Evolutionary conservation across 345 rosid species (phyloP).

Genomic region (Aquilaria sinensis): DNA sequence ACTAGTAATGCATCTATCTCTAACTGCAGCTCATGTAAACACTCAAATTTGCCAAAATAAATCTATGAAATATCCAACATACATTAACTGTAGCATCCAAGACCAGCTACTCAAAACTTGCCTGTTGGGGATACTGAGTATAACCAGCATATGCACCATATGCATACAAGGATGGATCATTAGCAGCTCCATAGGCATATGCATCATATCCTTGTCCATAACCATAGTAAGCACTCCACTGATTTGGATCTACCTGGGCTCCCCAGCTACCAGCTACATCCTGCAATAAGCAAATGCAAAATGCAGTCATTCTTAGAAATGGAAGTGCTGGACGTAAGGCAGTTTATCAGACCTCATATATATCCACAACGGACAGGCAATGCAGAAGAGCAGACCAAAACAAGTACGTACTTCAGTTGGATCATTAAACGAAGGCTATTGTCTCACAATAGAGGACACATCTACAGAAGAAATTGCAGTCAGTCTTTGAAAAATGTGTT

Average conservation of each 20-base stretch:
- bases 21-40: too few relatives aligned
- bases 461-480: too few relatives aligned
- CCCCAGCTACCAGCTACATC: constrained; percentile 55
- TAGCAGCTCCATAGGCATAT: constrained; percentile 71
- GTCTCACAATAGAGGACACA: too few relatives aligned
- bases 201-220: constrained; percentile 95
- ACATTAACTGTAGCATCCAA: not conserved
- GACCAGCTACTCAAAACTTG: constrained; percentile 10
- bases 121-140: constrained; percentile 87
- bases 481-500: not conserved
- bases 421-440: not conserved
- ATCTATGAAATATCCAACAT: not conserved
- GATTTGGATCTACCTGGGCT: constrained; percentile 80
- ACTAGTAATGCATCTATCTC: too few relatives aligned
- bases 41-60: not conserved
- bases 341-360: too few relatives aligned
- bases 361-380: too few relatives aligned
- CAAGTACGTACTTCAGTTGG: not conserved
- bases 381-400: too few relatives aligned
- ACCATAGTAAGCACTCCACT: constrained; percentile 88
- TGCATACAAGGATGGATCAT: constrained; percentile 84
- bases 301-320: too few relatives aligned
- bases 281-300: constrained; percentile 32
- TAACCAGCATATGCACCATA: constrained; percentile 89
- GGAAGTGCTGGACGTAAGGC: too few relatives aligned